Conservation (phyloP, 441 rosid genomes). For the Erodium texanum region DNA sequence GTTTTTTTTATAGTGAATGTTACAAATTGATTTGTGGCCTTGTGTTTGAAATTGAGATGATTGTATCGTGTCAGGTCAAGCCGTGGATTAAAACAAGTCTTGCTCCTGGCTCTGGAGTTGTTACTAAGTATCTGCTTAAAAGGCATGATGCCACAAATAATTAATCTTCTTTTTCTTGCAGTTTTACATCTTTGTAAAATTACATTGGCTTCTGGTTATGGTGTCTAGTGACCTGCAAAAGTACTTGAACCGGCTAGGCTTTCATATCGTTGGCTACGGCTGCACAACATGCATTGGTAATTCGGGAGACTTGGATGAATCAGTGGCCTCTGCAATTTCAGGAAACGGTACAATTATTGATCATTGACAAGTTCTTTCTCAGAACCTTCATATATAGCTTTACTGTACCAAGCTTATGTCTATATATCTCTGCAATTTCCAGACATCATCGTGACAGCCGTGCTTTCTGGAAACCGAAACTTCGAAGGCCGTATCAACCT, state of each 20-base stretch:
- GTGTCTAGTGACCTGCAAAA: constrained; percentile 70
- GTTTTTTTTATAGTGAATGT: neutral
- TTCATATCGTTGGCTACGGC: constrained; percentile 82
- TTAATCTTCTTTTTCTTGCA: neutral
- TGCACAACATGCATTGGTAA: constrained; percentile 93
- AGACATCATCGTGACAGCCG: constrained; percentile 90
- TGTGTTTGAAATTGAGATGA: too few relatives aligned
- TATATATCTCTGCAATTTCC: constrained; percentile 4
- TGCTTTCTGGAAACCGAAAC: constrained; percentile 81
- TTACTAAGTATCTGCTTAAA: constrained; percentile 67
- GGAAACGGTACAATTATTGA: constrained; percentile 47
- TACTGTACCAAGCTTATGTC: neutral
- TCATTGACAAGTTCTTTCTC: too few relatives aligned
- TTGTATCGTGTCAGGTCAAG: constrained; percentile 69
- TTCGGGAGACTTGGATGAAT: constrained; percentile 79
- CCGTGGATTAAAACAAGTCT: constrained; percentile 94
- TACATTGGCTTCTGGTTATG: constrained; percentile 19
- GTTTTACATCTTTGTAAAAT: neutral
- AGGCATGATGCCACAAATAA: constrained; percentile 32
- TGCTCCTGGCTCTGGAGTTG: constrained; percentile 94
- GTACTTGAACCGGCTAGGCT: constrained; percentile 74
- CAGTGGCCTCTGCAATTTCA: constrained; percentile 70
- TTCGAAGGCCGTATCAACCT: constrained; percentile 95
- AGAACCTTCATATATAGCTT: neutral
- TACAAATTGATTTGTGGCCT: neutral